These are phyloP conservation scores for Takakia lepidozioides DNA, from an alignment of 225 moss, liverwort and hornwort genomes.

Conservation along the genomic window DNA sequence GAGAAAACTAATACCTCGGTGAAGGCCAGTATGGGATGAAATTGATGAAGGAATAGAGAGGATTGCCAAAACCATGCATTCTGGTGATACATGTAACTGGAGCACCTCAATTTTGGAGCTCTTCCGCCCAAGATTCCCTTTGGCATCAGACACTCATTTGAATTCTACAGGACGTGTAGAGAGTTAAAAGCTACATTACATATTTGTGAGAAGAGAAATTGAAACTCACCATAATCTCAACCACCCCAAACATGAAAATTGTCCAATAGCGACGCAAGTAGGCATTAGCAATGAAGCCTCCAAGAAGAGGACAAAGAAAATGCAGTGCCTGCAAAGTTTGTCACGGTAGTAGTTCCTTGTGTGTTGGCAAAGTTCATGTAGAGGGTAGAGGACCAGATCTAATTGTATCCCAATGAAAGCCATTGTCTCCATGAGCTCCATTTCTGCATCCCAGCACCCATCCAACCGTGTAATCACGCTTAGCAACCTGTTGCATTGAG, in stretches of 20 bases:
- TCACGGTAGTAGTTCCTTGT: slow-evolving; percentile 29
- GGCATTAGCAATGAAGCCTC: slow-evolving; percentile 36
- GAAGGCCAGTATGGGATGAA: slow-evolving; percentile 34
- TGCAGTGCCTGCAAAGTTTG: slow-evolving; percentile 37
- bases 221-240: slow-evolving; percentile 28
- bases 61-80: too few species aligned
- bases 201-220: neutral
- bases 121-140: too few species aligned
- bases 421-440: slow-evolving; percentile 41
- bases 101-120: too few species aligned
- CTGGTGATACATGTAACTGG: too few species aligned
- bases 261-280: slow-evolving; percentile 23
- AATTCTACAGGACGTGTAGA: too few species aligned
- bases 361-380: slow-evolving; percentile 35
- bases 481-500: too few species aligned
- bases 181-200: too few species aligned
- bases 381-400: slow-evolving; percentile 28
- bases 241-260: slow-evolving; percentile 15
- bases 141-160: too few species aligned
- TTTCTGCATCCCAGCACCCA: slow-evolving; percentile 24
- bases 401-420: slow-evolving; percentile 38
- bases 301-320: slow-evolving; percentile 36
- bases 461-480: too few species aligned
- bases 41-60: too few species aligned
- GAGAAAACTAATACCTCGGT: slow-evolving; percentile 49